phyloP scores from a whole-genome alignment of 2,329 filamentous ascomycete species.

The Clonostachys rhizophaga region DNA sequence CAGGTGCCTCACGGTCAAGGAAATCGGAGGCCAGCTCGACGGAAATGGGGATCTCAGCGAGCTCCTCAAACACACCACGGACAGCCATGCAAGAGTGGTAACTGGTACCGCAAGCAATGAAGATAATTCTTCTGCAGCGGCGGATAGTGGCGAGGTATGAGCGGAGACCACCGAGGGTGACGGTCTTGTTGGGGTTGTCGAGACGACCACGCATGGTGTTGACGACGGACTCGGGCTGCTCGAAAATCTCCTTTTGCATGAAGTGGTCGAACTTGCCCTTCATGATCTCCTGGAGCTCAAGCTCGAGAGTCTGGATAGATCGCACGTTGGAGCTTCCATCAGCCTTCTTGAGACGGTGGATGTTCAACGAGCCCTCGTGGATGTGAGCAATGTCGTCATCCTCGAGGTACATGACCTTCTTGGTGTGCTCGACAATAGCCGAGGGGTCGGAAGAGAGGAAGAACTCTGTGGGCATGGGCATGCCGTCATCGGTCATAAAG shows the following conservation, averaged over 20 bases:
- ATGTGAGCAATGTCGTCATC: constrained; percentile 99
- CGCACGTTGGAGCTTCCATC: constrained; percentile 96
- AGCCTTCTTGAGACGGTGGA: constrained; percentile 95
- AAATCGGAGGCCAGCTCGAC: constrained; percentile 98
- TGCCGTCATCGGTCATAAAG: constrained; percentile 97
- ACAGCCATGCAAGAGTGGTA: constrained; percentile 99
- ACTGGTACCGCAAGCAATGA: constrained; percentile 97
- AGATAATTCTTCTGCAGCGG: constrained; percentile 94
- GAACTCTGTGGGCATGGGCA: constrained; percentile 97
- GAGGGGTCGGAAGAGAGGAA: constrained; percentile 98
- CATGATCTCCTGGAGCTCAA: constrained; percentile 99
- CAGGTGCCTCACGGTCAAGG: constrained; percentile 90
- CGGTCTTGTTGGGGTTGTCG: constrained; percentile 87
- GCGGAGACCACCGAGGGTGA: constrained; percentile 91
- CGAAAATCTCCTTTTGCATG: constrained; percentile 99
- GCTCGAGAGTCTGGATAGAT: constrained; percentile 96
- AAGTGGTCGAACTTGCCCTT: constrained; percentile 99
- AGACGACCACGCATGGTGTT: constrained; percentile 99
- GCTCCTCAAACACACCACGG: constrained; percentile 93
- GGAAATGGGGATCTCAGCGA: constrained; percentile 95
- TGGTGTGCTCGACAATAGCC: constrained; percentile 98
- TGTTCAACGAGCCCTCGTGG: constrained; percentile 97
- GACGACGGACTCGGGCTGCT: constrained; percentile 98
- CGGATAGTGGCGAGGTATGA: constrained; percentile 97
- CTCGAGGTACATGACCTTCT: constrained; percentile 99